Base-by-base conservation (phyloP, 129 eudicot species). In the Glebionis coronaria region DNA sequence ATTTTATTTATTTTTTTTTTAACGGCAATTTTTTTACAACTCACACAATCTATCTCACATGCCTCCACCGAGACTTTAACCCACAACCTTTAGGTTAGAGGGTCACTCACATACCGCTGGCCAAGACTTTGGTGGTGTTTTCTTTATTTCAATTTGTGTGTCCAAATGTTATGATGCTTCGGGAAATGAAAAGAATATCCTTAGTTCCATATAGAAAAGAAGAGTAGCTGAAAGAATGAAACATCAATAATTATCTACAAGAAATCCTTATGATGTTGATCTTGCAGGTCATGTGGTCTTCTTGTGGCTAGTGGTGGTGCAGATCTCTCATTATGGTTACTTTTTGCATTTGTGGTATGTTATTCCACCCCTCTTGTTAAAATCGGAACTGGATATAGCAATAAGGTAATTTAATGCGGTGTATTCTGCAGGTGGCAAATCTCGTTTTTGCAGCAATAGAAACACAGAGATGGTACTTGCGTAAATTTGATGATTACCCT, bases 401-500 rank as follows among this genome's bases (percentile, higher is more conserved):
- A 58, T 12, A 42, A 14, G 2, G 42, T 58, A 56, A 0, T 42
- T 51, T 29, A 35, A 44, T 25, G 16, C 3, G 23, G 13, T 66
- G 61, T 27, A 9, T 56, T 14, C 5, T 76, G 76, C 86, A 93
- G 97, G 95, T 89, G 67, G 76, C 88, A 56, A 93, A 93, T 82
- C 95, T 93, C 73, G 73, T 55, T 10, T 76, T 84, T 58, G 95
- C 97, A 66, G 97, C 99, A 42, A 82, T 74, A 11, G 98, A 83
- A 71, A 91, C 96, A 77, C 98, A 88, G 6, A 70, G 82, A 68
- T 94, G 97, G 97, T 94, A 94, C 75, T 76, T 68, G 49, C 74
- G 60, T 52, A 94, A 94, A 70, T 94, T 94, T 38, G 99, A 89
- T 28, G 61, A 89, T 56, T 94, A 94, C 75, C 99, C 99, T 29